Base-by-base conservation (phyloP, 23 red algal genomes). In the Gracilaria domingensis region DNA sequence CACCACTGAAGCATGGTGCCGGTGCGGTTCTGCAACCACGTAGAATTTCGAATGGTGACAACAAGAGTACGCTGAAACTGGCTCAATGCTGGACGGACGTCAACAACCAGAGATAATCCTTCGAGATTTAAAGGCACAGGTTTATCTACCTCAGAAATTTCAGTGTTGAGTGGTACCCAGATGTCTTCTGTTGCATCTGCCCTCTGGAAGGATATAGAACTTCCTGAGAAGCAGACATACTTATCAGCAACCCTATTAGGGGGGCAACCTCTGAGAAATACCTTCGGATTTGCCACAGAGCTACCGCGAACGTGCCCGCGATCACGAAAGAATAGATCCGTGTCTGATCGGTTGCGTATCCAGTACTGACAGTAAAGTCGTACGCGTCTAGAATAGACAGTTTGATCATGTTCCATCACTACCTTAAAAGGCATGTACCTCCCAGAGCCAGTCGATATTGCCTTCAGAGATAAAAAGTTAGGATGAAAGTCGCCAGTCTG, bases 321-420 rank as follows among this genome's bases (percentile, higher is more conserved):
- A 74, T 87, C 83, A 9, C 69, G 80, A 55, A 96, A 86, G 55
- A 88, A 82, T 34, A 96, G 9, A 51, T 91, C 86, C 0, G 83
- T 82, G 67, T 96, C 85, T 2, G 88, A 93, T 29, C 95, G 66
- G 53, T 96, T 96, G n/a, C 88, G 81, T 35, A 96, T 89, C 95
- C 95, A 96, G n/a, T 92, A 93, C 37, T 82, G 33, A 34, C 88
- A 83, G 47, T 89, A 96, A 1, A 87, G 12, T 38, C 80, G 45
- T 32, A 92, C 78, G n/a, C 80, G 54, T 49, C 70, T 80, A n/a
- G 74, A 76, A n/a, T 35, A 56, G 9, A 62, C 57, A 9, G 34
- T 33, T 66, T 81, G 57, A 12, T 90, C 87, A 38, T 90, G 74
- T 28, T 80, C 75, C 26, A 90, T 21, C 37, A 29, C 66, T 4